These are phyloP conservation scores for Wickerhamomyces subpelliculosus DNA, from an alignment of 805 yeast genomes.

Conservation along the genomic window DNA sequence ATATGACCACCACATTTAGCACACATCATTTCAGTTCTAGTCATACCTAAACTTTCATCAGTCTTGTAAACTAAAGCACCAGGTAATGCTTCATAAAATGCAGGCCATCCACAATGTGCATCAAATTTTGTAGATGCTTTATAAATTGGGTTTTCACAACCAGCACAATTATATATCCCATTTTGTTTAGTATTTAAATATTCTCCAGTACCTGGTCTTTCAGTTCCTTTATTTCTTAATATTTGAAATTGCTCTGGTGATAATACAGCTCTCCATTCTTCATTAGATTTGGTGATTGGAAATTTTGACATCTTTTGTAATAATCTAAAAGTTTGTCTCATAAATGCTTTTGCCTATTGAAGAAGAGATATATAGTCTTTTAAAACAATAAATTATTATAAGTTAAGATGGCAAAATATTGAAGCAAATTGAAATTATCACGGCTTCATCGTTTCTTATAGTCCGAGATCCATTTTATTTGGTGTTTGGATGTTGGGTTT, in stretches of 20 bases:
- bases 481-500: background rate
- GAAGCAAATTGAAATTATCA: too few relatives aligned
- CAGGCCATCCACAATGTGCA: constrained; percentile 98
- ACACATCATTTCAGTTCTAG: constrained; percentile 85
- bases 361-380: too few relatives aligned
- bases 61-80: constrained; percentile 58
- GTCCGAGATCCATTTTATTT: background rate
- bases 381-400: too few relatives aligned
- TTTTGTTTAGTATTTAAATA: constrained; percentile 32
- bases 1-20: constrained; percentile 86
- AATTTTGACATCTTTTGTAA: constrained; percentile 4
- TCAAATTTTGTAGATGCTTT: constrained; percentile 75
- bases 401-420: too few relatives aligned
- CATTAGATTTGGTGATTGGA: constrained; percentile 27
- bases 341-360: too few relatives aligned
- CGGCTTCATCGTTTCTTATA: too few relatives aligned
- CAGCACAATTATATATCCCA: constrained; percentile 83
- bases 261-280: constrained; percentile 77
- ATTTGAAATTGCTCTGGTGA: constrained; percentile 74
- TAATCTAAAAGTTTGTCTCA: constrained; percentile 1
- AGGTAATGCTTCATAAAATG: constrained; percentile 85
- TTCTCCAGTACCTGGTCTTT: constrained; percentile 35
- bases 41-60: constrained; percentile 70
- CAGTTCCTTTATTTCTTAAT: constrained; percentile 55
- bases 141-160: constrained; percentile 76